Base-by-base conservation (phyloP, 2,329 filamentous ascomycete genomes). In the Hawksworthiomyces lignivorus region DNA sequence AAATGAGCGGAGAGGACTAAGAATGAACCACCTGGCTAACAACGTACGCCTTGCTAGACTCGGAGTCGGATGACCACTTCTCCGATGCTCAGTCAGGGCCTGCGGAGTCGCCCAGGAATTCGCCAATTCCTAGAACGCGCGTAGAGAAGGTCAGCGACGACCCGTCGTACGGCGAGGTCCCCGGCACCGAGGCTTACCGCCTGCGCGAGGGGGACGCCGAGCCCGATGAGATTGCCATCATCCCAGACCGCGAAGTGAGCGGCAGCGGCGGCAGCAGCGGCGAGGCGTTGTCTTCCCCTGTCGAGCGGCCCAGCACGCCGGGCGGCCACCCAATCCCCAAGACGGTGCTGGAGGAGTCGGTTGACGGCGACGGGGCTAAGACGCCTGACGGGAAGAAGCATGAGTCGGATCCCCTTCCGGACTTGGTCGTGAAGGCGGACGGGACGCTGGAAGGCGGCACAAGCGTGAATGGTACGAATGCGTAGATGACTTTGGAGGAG, bases 21-120 rank as follows among this genome's bases (percentile, higher is more conserved):
- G n/a, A n/a, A n/a, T n/a, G n/a, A n/a, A n/a, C n/a, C n/a, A n/a
- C n/a, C n/a, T n/a, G n/a, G n/a, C n/a, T n/a, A n/a, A n/a, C n/a
- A n/a, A n/a, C n/a, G n/a, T n/a, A n/a, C 12, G 24, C 24, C 12
- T 12, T 12, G 3, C 24, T 26, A 62, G 73, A 73, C 46, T 67
- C 78, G 36, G 80, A 82, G 48, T 81, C 77, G 21, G 80, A 83
- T 34, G 80, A 84, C 51, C 80, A 83, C 61, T 84, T 81, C 59
- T 82, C 75, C 38, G 80, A 84, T 56, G 79, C 80, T 26, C 74
- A 74, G 41, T 80, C 77, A 26, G 70, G 60, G 19, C 43, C 65
- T 56, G 44, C 60, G 53, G 50, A 73, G 60, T 56, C 65, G 62
- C 8, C 62, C 21, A 43, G 59, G 30, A 60, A 56, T 47, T 73